Evolutionary conservation across 1,139 yeast species (phyloP).

Genomic region (Scheffersomyces cryptocercus): DNA sequence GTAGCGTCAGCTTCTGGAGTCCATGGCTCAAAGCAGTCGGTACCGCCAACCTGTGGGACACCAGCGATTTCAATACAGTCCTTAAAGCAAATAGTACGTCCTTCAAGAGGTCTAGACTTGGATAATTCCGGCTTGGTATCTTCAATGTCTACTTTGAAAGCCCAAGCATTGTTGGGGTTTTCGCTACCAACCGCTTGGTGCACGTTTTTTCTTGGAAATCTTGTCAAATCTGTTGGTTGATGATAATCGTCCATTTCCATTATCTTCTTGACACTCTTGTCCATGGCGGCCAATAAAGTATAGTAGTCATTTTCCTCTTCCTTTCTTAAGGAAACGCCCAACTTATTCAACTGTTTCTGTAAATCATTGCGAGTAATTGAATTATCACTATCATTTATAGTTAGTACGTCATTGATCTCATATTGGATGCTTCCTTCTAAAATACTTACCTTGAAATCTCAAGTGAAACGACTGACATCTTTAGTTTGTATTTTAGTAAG

Average conservation of each 20-base stretch:
- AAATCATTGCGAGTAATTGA: conserved; percentile 26
- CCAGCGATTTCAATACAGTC: conserved; percentile 34
- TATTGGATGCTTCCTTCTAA: neutral
- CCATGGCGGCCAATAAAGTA: conserved; percentile 29
- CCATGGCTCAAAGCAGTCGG: conserved; percentile 29
- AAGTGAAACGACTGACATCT: conserved; percentile 28
- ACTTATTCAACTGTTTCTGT: conserved; percentile 24
- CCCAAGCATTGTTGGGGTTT: conserved; percentile 35
- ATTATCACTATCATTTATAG: conserved; percentile 14
- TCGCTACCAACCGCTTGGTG: conserved; percentile 21
- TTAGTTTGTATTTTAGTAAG: conserved; percentile 3
- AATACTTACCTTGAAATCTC: conserved; percentile 11
- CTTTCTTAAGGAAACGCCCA: conserved; percentile 22
- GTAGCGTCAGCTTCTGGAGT: conserved; percentile 35
- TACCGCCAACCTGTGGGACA: conserved; percentile 36
- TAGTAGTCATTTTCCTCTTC: conserved; percentile 30
- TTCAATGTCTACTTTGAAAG: conserved; percentile 32
- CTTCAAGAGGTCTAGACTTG: conserved; percentile 19
- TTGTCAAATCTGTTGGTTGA: conserved; percentile 23
- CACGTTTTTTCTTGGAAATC: conserved; percentile 30
- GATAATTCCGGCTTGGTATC: conserved; percentile 23
- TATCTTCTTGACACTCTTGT: conserved; percentile 28
- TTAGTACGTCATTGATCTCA: neutral
- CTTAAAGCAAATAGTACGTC: conserved; percentile 30
- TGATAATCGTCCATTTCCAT: conserved; percentile 26